Percentiles rank a stretch among this genome's conserved stretches.
Conservation (phyloP, 2,329 filamentous ascomycete species). For the Colletotrichum spinosum region DNA sequence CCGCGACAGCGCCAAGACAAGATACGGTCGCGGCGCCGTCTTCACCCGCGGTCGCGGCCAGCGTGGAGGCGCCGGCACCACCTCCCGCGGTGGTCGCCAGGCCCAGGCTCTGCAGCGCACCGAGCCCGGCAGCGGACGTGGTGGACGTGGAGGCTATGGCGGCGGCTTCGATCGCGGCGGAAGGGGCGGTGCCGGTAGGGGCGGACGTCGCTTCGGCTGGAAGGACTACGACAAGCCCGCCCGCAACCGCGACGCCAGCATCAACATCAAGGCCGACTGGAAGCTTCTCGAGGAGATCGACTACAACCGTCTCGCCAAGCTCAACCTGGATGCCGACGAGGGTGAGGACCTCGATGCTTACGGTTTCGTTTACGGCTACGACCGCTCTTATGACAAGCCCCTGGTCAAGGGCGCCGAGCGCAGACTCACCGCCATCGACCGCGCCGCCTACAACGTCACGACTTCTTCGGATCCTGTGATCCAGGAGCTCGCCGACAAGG, state of each 20-base stretch:
- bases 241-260: conserved; percentile 93
- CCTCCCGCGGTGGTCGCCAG: conserved; percentile 67
- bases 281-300: conserved; percentile 97
- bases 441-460: conserved; percentile 97
- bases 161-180: conserved; percentile 78
- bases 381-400: conserved; percentile 93
- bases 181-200: conserved; percentile 74
- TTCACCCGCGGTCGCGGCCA: conserved; percentile 91
- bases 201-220: conserved; percentile 94
- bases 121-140: conserved; percentile 58
- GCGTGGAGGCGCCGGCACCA: conserved; percentile 65
- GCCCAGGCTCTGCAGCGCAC: conserved; percentile 77
- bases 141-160: conserved; percentile 71
- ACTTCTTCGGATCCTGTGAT: conserved; percentile 96
- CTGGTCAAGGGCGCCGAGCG: conserved; percentile 90
- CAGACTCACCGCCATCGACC: conserved; percentile 89
- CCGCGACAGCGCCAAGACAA: conserved; percentile 84
- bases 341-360: conserved; percentile 96
- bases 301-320: conserved; percentile 92
- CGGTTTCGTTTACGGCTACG: conserved; percentile 98
- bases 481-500: conserved; percentile 94
- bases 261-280: conserved; percentile 98
- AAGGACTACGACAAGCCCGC: conserved; percentile 99
- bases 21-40: conserved; percentile 90
- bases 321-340: conserved; percentile 94